Conservation (phyloP, 2,329 filamentous ascomycete species). For the Colletotrichum trifolii region DNA sequence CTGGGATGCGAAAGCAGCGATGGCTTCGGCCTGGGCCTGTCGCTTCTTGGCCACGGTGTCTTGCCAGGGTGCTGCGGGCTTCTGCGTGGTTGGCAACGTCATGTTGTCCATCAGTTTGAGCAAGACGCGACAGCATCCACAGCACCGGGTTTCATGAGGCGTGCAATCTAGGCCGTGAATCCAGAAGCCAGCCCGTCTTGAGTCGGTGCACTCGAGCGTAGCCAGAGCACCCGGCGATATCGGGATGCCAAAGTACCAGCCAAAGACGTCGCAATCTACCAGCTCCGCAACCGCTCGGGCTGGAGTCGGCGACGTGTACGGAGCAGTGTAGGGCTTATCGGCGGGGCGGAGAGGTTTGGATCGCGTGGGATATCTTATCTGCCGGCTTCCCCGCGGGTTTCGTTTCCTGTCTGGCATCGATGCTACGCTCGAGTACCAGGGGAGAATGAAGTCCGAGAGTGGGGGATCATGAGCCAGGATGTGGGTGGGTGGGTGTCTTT, state of each 20-base stretch:
- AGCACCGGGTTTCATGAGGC: too few species aligned
- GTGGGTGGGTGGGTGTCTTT: neutral
- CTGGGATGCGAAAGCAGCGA: neutral
- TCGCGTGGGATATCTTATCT: slow-evolving; percentile 6
- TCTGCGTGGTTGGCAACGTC: neutral
- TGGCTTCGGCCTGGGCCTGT: neutral
- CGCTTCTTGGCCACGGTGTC: slow-evolving; percentile 12
- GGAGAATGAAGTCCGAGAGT: slow-evolving; percentile 8
- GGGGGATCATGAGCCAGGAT: slow-evolving; percentile 15
- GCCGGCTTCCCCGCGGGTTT: slow-evolving; percentile 13
- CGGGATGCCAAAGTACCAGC: neutral
- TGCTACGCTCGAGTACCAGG: neutral
- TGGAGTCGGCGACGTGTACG: neutral
- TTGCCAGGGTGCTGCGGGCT: neutral
- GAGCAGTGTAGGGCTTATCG: slow-evolving; percentile 7
- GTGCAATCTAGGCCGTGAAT: too few species aligned
- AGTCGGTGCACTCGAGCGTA: too few species aligned
- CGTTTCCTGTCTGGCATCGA: neutral
- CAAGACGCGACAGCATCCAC: too few species aligned
- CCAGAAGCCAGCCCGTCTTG: too few species aligned
- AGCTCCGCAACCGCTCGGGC: slow-evolving; percentile 6
- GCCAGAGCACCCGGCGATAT: neutral
- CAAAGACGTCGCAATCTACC: too few species aligned
- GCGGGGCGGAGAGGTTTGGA: neutral
- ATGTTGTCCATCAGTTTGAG: neutral